phyloP scores from a whole-genome alignment of 2,329 filamentous ascomycete species.

The Epichloe uncinata region DNA sequence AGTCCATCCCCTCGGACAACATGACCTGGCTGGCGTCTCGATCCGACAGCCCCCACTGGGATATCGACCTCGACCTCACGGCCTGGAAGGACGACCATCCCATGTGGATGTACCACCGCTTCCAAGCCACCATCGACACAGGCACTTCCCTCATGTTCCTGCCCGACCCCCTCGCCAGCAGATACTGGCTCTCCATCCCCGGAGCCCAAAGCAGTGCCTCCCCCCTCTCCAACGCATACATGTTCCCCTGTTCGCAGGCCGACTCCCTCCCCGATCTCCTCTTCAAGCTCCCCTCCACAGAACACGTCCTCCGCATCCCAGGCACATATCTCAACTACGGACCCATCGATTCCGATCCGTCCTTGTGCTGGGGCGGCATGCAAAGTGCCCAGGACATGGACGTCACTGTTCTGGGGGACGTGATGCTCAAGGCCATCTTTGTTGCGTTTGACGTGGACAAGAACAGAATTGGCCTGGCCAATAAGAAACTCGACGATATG shows the following conservation, averaged over 20 bases:
- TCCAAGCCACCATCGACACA: slow-evolving; percentile 51
- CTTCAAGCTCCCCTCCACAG: slow-evolving; percentile 37
- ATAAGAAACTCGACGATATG: slow-evolving; percentile 23
- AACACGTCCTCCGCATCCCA: slow-evolving; percentile 38
- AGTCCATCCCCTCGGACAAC: slow-evolving; percentile 22
- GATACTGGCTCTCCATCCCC: slow-evolving; percentile 46
- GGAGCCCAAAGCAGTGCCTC: slow-evolving; percentile 29
- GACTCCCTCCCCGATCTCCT: slow-evolving; percentile 43
- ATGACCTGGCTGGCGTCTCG: slow-evolving; percentile 29
- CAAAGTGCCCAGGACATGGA: slow-evolving; percentile 38
- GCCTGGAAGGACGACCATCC: slow-evolving; percentile 30
- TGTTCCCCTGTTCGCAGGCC: slow-evolving; percentile 42
- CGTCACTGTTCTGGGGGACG: slow-evolving; percentile 61
- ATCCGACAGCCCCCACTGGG: slow-evolving; percentile 23
- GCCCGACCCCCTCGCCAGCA: slow-evolving; percentile 37
- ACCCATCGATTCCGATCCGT: slow-evolving; percentile 30
- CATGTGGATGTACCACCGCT: slow-evolving; percentile 32
- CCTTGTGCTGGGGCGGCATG: slow-evolving; percentile 62
- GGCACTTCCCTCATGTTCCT: slow-evolving; percentile 55
- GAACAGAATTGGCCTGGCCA: slow-evolving; percentile 28
- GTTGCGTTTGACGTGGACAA: slow-evolving; percentile 51
- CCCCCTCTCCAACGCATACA: slow-evolving; percentile 38
- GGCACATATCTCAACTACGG: slow-evolving; percentile 44
- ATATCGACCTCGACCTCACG: slow-evolving; percentile 36
- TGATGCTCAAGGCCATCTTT: slow-evolving; percentile 67